These are phyloP conservation scores for Periglandula ipomoeae DNA, from an alignment of 2,329 filamentous ascomycete species.

Conservation along the genomic window DNA sequence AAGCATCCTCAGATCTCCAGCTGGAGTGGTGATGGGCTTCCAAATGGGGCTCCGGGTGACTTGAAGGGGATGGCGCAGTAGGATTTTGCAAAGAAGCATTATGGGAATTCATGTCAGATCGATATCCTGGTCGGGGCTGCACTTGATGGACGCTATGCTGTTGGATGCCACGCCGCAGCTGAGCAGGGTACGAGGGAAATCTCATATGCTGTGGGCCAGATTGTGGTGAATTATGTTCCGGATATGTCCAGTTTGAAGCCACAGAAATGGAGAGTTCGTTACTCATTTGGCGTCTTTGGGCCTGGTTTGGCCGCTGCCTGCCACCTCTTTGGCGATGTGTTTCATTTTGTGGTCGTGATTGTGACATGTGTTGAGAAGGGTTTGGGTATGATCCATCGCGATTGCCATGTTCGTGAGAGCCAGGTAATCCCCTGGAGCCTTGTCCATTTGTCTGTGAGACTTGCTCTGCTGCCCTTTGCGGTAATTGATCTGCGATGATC, in stretches of 20 bases:
- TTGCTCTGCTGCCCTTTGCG: background rate
- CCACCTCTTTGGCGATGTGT: conserved; percentile 6
- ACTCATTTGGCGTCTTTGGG: conserved; percentile 54
- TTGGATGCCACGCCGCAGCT: background rate
- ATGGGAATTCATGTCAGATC: background rate
- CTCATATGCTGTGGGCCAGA: background rate
- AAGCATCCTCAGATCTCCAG: background rate
- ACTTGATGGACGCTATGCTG: background rate
- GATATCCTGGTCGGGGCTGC: background rate
- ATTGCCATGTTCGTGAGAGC: background rate
- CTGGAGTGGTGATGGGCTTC: background rate
- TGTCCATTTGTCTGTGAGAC: background rate
- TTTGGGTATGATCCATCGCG: background rate
- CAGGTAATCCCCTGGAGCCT: background rate
- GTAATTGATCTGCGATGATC: conserved; percentile 43
- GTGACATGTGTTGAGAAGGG: background rate
- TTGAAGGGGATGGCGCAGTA: background rate
- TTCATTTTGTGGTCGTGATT: conserved; percentile 10
- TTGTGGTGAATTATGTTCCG: background rate
- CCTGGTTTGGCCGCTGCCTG: conserved; percentile 39
- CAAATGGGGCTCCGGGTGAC: background rate
- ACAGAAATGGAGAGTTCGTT: conserved; percentile 49
- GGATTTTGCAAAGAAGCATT: background rate
- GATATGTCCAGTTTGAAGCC: conserved; percentile 26
- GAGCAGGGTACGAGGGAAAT: background rate